A percentile compares a stretch with the other conserved stretches of the same genome.
phyloP scores from a whole-genome alignment of 768 basidiomycete genomes.

The Russula sp. region DNA sequence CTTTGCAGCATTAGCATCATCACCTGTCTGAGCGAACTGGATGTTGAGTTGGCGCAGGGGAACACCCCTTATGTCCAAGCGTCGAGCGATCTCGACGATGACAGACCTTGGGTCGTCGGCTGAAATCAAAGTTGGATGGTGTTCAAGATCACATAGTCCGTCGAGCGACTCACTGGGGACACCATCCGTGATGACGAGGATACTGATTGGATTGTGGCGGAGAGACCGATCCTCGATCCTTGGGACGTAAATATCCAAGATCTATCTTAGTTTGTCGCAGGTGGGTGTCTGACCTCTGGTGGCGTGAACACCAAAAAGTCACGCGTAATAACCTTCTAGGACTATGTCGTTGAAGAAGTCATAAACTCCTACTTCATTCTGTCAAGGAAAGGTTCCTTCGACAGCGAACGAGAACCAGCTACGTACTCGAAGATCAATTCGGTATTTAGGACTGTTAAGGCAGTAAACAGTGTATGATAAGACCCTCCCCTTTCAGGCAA shows the following conservation, averaged over 20 bases:
- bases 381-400: not conserved
- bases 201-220: constrained; percentile 38
- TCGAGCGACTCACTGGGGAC: constrained; percentile 39
- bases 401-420: constrained; percentile 29
- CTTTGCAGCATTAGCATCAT: constrained; percentile 34
- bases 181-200: constrained; percentile 42
- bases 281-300: constrained; percentile 39
- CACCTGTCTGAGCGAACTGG: constrained; percentile 44
- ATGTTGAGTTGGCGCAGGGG: constrained; percentile 38
- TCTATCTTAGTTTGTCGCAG: constrained; percentile 40
- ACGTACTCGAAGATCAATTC: constrained; percentile 32
- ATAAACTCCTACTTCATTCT: constrained; percentile 21
- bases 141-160: not conserved
- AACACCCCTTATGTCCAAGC: constrained; percentile 36
- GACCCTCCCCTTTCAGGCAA: constrained; percentile 39
- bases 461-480: constrained; percentile 47
- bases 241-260: constrained; percentile 41
- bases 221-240: constrained; percentile 34
- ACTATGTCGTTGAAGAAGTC: constrained; percentile 18
- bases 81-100: constrained; percentile 29
- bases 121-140: constrained; percentile 8
- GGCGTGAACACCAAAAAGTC: constrained; percentile 13
- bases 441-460: constrained; percentile 37
- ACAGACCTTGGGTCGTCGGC: constrained; percentile 31
- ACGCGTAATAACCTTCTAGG: constrained; percentile 12